phyloP scores from a whole-genome alignment of 208 protist species.

The Acanthamoeba healyi region DNA sequence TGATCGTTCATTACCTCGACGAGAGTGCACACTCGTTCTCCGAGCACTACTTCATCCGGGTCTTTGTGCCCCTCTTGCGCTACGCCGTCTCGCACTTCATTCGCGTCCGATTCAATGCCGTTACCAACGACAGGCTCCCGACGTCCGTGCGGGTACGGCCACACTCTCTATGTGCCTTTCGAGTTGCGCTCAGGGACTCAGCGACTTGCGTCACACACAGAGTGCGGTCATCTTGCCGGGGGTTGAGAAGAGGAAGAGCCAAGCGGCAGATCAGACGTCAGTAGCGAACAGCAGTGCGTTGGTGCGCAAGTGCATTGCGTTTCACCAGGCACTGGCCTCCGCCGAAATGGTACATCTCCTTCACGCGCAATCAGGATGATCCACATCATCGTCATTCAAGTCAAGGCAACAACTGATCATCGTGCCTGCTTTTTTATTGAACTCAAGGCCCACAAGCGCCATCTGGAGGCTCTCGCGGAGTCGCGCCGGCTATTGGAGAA shows the following conservation, averaged over 20 bases:
- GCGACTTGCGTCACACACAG: not conserved
- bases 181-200: too few species aligned
- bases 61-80: conserved; percentile 9
- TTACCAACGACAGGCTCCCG: conserved; percentile 6
- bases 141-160: not conserved
- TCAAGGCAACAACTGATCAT: not conserved
- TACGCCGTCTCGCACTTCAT: conserved; percentile 16
- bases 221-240: not conserved
- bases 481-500: conserved; percentile 7
- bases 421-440: too few species aligned
- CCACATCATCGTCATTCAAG: not conserved
- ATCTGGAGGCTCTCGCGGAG: not conserved
- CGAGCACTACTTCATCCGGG: not conserved
- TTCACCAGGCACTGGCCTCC: not conserved
- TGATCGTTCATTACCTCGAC: not conserved
- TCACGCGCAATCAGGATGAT: not conserved
- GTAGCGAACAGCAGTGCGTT: not conserved
- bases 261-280: not conserved
- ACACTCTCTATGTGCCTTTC: not conserved
- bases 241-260: not conserved
- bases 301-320: not conserved
- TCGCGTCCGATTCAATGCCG: not conserved
- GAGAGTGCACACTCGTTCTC: not conserved
- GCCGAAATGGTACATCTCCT: not conserved
- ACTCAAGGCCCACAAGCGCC: not conserved